Evolutionary conservation across 164 flowering plant genomes (phyloP), one percentile per base, ranked within the genome.

Genomic region (Echeveria elegans): DNA sequence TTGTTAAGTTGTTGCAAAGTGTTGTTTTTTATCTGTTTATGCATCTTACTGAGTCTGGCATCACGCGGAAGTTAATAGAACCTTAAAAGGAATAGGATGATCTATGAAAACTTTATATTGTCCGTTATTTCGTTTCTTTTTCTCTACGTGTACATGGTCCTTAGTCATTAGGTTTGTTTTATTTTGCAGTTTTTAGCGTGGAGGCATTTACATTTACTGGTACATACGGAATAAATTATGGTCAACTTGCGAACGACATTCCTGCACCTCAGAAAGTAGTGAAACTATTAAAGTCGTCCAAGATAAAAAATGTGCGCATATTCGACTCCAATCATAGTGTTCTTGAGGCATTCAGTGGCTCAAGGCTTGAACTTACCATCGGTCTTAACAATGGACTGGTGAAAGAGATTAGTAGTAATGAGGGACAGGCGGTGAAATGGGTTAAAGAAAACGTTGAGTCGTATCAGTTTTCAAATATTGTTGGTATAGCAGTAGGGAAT

Each of bases 221-320:
- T 70, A 80, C 87, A 6, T 86, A 84, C 64, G 90, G 90, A 37
- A 30, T 61, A 18, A 19, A 8, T 30, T 29, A 59, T 59, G 63
- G 34, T 26, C 81, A 87, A 71, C 72, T 86, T 72, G 90, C 90
- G 24, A 78, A 86, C 73, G 84, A 86, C 63, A 81, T 86, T 64
- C 90, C 88, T 34, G 76, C 90, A 24, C 90, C 90, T 29, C 84
- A 86, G 37, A 48, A 81, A 76, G 90, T 86, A 61, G 90, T 74
- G 12, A 71, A 70, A 21, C 84, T 86, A 56, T 81, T 86, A 12
- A 78, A 75, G 71, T 80, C 80, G 31, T 79, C 86, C 56, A 86
- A 82, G 71, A 86, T 86, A 41, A 81, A 74, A 72, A 86, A 86
- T 73, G 84, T 84, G 10, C 74, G 90, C 24, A 86, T 86, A 43